Evolutionary conservation across 2,329 filamentous ascomycete genomes (phyloP).

Genomic region (Reticulascus tulasneorum): DNA sequence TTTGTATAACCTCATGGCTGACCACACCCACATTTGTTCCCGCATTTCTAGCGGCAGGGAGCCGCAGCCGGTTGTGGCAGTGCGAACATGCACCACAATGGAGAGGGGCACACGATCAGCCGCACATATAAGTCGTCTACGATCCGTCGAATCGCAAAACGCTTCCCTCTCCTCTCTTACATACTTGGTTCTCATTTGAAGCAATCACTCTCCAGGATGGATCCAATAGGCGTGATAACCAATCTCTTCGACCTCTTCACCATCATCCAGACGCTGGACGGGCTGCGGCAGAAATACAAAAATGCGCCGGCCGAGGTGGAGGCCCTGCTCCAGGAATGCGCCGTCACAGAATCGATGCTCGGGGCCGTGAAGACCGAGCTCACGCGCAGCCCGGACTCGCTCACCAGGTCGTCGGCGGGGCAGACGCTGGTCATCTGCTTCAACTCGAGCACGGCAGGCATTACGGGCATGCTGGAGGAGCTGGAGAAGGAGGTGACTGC

Average conservation of each 20-base stretch:
- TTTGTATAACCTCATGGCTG: no score
- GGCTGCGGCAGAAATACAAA: conserved; percentile 3
- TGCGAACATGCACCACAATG: no score
- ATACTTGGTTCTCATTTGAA: no score
- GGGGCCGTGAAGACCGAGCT: not conserved
- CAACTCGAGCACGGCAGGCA: not conserved
- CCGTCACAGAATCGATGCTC: conserved; percentile 1
- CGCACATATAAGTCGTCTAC: no score
- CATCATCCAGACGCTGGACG: not conserved
- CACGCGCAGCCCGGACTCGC: not conserved
- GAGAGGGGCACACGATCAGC: no score
- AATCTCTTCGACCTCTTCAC: conserved; percentile 3
- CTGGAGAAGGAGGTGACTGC: conserved; percentile 1
- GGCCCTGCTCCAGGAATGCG: conserved; percentile 1
- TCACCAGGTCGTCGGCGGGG: not conserved
- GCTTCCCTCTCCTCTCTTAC: no score
- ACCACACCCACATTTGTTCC: no score
- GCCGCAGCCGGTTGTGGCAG: no score
- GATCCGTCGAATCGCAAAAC: no score
- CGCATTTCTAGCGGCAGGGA: no score
- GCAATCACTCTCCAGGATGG: no score
- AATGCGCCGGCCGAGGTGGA: conserved; percentile 2
- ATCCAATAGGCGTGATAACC: conserved; percentile 1
- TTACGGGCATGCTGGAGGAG: not conserved
- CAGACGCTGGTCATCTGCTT: not conserved